Conservation (phyloP, 2,329 filamentous ascomycete species). For the Phyllosticta citrichinensis region DNA sequence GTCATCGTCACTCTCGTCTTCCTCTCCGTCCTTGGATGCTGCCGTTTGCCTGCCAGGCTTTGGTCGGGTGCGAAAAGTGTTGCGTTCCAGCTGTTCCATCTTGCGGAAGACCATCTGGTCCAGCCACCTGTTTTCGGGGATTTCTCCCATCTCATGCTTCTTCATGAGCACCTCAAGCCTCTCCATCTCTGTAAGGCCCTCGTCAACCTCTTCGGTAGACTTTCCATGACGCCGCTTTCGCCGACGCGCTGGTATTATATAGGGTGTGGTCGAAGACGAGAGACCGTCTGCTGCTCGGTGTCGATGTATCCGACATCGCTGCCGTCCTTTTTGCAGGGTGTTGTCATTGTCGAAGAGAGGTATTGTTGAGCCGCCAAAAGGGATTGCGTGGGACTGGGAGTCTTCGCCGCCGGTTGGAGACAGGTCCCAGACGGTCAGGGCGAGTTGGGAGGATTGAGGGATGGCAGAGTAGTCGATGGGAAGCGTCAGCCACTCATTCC, state of each 20-base stretch:
- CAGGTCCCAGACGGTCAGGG: constrained; percentile 91
- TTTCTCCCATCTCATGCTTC: constrained; percentile 96
- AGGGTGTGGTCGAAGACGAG: constrained; percentile 68
- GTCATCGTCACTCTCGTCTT: constrained; percentile 27
- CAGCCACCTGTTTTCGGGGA: constrained; percentile 86
- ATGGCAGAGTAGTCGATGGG: constrained; percentile 77
- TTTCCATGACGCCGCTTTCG: constrained; percentile 41
- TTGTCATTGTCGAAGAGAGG: constrained; percentile 88
- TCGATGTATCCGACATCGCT: constrained; percentile 81
- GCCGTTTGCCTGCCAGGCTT: constrained; percentile 18
- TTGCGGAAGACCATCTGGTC: constrained; percentile 89
- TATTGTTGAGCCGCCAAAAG: constrained; percentile 90
- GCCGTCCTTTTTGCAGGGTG: constrained; percentile 79
- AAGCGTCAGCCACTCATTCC: constrained; percentile 94
- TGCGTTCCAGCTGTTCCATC: constrained; percentile 57
- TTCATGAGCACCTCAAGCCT: constrained; percentile 85
- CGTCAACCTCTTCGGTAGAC: constrained; percentile 39
- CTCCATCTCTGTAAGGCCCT: constrained; percentile 77
- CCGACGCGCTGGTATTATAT: constrained; percentile 47
- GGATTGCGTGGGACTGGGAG: constrained; percentile 66
- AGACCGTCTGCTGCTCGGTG: constrained; percentile 78
- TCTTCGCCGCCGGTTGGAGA: constrained; percentile 70
- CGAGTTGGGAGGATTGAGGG: constrained; percentile 71
- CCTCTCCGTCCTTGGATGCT: constrained; percentile 24
- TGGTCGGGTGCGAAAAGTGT: constrained; percentile 23